These are phyloP conservation scores for Apiotrichum mycotoxinovorans DNA, from an alignment of 1,284 basidiomycete genomes.

Conservation along the genomic window DNA sequence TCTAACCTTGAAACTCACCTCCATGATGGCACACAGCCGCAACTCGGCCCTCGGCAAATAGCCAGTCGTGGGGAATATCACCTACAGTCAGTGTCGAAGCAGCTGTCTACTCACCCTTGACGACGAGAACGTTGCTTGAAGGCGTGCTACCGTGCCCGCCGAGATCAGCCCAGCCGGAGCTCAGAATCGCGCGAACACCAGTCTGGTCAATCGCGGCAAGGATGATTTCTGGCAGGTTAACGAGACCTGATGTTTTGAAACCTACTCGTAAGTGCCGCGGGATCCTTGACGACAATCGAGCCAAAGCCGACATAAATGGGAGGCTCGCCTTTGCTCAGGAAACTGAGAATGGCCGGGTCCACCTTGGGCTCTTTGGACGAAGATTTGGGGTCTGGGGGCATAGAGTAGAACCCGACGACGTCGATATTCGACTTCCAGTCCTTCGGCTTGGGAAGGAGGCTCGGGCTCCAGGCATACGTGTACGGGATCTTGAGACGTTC, in stretches of 20 bases:
- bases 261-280: conserved; percentile 51
- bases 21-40: conserved; percentile 68
- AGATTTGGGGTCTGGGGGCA: conserved; percentile 24
- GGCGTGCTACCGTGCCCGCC: conserved; percentile 47
- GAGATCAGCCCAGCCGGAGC: conserved; percentile 63
- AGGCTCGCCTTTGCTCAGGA: conserved; percentile 56
- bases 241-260: not conserved
- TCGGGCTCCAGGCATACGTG: conserved; percentile 67
- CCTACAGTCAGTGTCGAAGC: conserved; percentile 32
- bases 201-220: conserved; percentile 58
- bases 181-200: conserved; percentile 59
- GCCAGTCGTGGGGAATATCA: conserved; percentile 67
- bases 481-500: conserved; percentile 63
- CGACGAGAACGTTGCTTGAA: conserved; percentile 58
- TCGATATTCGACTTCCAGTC: conserved; percentile 65
- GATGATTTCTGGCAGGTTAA: conserved; percentile 52
- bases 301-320: conserved; percentile 66
- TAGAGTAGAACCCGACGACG: conserved; percentile 64
- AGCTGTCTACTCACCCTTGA: conserved; percentile 38
- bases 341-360: conserved; percentile 54
- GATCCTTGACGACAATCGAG: conserved; percentile 62
- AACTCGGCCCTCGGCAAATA: conserved; percentile 59
- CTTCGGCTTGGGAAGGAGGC: conserved; percentile 61
- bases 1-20: conserved; percentile 42
- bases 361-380: conserved; percentile 46